These are phyloP conservation scores for Geoglossum glabrum DNA, from an alignment of 495 filamentous ascomycete genomes.

Conservation along the genomic window DNA sequence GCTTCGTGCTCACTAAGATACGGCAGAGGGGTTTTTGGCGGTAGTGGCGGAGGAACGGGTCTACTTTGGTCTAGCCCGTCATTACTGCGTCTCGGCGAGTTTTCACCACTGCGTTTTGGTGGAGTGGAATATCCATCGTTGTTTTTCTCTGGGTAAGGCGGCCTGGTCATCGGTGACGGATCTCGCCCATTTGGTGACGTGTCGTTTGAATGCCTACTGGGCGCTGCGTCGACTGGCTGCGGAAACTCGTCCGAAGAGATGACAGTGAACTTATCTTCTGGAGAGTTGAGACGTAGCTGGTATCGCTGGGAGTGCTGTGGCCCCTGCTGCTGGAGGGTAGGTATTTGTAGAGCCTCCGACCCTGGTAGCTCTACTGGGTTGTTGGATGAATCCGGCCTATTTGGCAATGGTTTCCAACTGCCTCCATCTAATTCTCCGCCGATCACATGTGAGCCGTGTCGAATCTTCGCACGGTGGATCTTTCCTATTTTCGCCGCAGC, in stretches of 20 bases:
- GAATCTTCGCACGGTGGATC: slow-evolving; percentile 46
- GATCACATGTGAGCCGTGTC: slow-evolving; percentile 15
- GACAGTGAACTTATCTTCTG: slow-evolving; percentile 41
- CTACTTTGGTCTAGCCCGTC: slow-evolving; percentile 13
- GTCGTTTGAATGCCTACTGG: slow-evolving; percentile 1
- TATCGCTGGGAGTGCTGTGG: slow-evolving; percentile 3
- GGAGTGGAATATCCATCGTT: slow-evolving; percentile 16
- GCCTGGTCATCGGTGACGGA: slow-evolving; percentile 12
- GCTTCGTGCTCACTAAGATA: slow-evolving; percentile 18
- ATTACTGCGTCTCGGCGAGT: slow-evolving; percentile 7
- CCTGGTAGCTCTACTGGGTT: slow-evolving; percentile 44
- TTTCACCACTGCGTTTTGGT: slow-evolving; percentile 28
- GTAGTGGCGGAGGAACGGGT: slow-evolving; percentile 50
- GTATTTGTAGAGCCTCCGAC: slow-evolving; percentile 23
- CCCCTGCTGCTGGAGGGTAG: slow-evolving; percentile 1
- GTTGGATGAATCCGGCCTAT: slow-evolving; percentile 20
- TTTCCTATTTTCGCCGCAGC: slow-evolving; percentile 68
- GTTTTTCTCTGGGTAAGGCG: slow-evolving; percentile 21
- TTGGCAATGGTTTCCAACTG: slow-evolving; percentile 9
- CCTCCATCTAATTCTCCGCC: slow-evolving; percentile 14
- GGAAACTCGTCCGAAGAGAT: slow-evolving; percentile 36
- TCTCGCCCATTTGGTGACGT: not conserved
- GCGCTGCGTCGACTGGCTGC: slow-evolving; percentile 20
- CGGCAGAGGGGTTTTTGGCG: slow-evolving; percentile 66
- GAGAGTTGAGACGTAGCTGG: slow-evolving; percentile 13